These are phyloP conservation scores for Penicillium capsulatum DNA, from an alignment of 2,329 filamentous ascomycete genomes.

Conservation along the genomic window DNA sequence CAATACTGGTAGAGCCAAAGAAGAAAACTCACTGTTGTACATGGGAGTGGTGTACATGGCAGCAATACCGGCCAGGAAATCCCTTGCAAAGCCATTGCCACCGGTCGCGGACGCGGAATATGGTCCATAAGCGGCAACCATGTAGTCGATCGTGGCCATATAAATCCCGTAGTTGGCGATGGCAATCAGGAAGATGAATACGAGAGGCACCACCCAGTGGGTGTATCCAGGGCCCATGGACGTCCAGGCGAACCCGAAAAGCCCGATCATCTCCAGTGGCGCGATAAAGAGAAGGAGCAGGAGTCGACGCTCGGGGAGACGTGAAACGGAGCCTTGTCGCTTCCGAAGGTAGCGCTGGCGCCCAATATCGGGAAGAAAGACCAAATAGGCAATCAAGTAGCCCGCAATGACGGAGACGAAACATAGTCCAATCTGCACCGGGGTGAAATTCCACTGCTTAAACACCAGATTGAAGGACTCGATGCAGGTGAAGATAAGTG, in stretches of 20 bases:
- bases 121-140: slow-evolving; percentile 59
- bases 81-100: slow-evolving; percentile 60
- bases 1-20: too few relatives aligned
- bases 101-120: slow-evolving; percentile 61
- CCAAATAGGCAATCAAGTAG: slow-evolving; percentile 53
- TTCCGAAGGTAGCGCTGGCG: slow-evolving; percentile 37
- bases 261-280: slow-evolving; percentile 56
- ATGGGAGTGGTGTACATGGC: slow-evolving; percentile 53
- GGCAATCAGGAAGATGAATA: slow-evolving; percentile 12
- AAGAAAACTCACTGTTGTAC: slow-evolving; percentile 13
- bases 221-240: slow-evolving; percentile 50
- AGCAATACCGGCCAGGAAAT: slow-evolving; percentile 57
- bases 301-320: slow-evolving; percentile 61
- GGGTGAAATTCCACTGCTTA: slow-evolving; percentile 29
- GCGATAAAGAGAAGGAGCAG: slow-evolving; percentile 61
- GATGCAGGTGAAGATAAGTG: slow-evolving; percentile 62
- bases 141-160: slow-evolving; percentile 52
- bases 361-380: slow-evolving; percentile 51
- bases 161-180: slow-evolving; percentile 18
- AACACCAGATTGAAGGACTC: slow-evolving; percentile 56
- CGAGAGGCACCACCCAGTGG: slow-evolving; percentile 33
- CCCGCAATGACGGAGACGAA: slow-evolving; percentile 45
- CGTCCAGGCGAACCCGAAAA: slow-evolving; percentile 58
- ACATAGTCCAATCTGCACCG: slow-evolving; percentile 20
- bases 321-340: slow-evolving; percentile 45